Evolutionary conservation across 2,329 filamentous ascomycete species (phyloP).

Genomic region (Arthrocladium fulminans): DNA sequence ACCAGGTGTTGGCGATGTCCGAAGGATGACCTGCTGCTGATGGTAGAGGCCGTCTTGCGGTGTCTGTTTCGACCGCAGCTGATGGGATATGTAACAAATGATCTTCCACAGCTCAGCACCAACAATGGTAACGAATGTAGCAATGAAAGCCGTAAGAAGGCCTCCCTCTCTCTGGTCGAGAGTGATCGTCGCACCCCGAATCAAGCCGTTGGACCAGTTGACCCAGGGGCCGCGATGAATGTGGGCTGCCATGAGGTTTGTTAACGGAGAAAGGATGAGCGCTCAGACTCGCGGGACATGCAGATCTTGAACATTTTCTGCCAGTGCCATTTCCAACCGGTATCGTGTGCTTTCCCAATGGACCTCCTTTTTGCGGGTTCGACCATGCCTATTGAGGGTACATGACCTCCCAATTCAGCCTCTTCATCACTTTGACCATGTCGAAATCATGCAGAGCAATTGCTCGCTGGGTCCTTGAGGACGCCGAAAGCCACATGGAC

Average conservation of each 20-base stretch:
- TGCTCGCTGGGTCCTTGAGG: background rate
- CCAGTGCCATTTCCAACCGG: background rate
- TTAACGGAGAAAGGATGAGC: background rate
- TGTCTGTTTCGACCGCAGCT: constrained; percentile 9
- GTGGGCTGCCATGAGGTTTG: background rate
- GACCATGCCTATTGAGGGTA: background rate
- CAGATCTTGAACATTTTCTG: background rate
- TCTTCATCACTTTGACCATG: background rate
- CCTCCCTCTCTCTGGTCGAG: constrained; percentile 8
- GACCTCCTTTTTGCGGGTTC: background rate
- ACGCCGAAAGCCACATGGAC: background rate
- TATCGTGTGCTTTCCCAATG: background rate
- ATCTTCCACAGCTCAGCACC: constrained; percentile 15
- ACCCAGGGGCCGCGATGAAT: constrained; percentile 11
- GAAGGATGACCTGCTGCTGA: constrained; percentile 16
- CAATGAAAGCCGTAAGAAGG: constrained; percentile 14
- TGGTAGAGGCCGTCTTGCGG: constrained; percentile 14
- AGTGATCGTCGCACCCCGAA: constrained; percentile 15
- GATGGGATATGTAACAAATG: constrained; percentile 13
- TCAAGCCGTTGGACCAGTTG: constrained; percentile 13
- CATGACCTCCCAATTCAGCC: background rate
- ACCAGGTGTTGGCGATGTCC: constrained; percentile 9
- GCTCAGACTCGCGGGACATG: background rate
- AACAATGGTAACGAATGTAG: constrained; percentile 13
- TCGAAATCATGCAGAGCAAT: background rate